Conservation (phyloP, 177 flowering plant genomes). For the Vitis hybrid region DNA sequence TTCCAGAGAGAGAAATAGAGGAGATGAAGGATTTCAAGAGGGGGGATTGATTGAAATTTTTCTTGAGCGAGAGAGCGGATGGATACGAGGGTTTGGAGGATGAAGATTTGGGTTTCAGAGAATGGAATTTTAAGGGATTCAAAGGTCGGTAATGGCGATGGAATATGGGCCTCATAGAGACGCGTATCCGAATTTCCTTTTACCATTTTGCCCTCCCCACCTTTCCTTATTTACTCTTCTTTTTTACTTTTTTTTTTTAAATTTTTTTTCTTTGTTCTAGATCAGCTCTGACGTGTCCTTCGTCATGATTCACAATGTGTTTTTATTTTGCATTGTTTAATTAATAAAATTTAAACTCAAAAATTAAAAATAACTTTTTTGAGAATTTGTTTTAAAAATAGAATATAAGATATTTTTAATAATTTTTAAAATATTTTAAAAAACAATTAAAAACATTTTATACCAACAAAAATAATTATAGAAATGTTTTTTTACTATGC, state of each 20-base stretch:
- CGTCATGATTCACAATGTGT: conserved; percentile 11
- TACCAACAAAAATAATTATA: too few relatives aligned
- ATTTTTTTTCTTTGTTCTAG: conserved; percentile 1
- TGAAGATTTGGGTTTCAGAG: conserved; percentile 10
- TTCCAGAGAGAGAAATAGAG: conserved; percentile 12
- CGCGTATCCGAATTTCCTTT: conserved; percentile 33
- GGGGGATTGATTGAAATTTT: not conserved
- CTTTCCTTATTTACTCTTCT: not conserved
- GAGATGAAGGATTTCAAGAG: conserved; percentile 4
- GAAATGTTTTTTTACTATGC: too few relatives aligned
- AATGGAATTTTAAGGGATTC: conserved; percentile 30
- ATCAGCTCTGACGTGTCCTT: conserved; percentile 23
- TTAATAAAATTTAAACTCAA: too few relatives aligned
- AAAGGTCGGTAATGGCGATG: conserved; percentile 52
- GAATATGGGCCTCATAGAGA: conserved; percentile 53
- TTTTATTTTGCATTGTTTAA: not conserved
- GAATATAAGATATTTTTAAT: too few relatives aligned
- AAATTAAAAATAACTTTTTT: too few relatives aligned
- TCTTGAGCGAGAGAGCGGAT: not conserved
- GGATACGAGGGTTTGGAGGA: not conserved
- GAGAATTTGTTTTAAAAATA: too few relatives aligned
- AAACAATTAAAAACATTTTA: too few relatives aligned
- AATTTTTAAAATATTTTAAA: too few relatives aligned
- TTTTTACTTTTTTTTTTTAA: not conserved
- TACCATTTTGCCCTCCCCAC: conserved; percentile 15